phyloP scores from a whole-genome alignment of 148 eudicot genomes.

The Rhododendron mucronatum region DNA sequence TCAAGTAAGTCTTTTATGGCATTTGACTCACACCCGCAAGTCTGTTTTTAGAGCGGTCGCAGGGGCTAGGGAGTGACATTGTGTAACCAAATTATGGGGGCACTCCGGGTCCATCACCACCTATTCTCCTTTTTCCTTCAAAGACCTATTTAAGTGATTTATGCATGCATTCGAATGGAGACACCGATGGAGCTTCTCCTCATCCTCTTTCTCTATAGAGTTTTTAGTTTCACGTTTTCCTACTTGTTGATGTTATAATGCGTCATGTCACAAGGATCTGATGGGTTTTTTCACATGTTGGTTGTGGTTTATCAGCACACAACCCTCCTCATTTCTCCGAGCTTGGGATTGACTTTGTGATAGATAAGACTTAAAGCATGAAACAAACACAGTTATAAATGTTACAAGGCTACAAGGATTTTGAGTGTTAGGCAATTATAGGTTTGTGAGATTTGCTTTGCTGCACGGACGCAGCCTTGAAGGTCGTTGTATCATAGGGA shows the following conservation, averaged over 20 bases:
- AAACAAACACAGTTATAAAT: not conserved
- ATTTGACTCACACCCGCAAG: too few relatives aligned
- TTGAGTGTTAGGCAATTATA: not conserved
- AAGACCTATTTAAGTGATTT: not conserved
- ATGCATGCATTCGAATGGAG: not conserved
- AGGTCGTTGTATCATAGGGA: not conserved
- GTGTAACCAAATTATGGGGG: too few relatives aligned
- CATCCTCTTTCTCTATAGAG: not conserved
- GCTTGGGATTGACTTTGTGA: not conserved
- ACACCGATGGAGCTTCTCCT: not conserved
- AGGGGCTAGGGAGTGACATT: too few relatives aligned
- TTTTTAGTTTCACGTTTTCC: not conserved
- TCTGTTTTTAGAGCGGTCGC: too few relatives aligned
- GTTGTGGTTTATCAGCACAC: not conserved
- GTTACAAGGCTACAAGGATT: not conserved
- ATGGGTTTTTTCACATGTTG: not conserved
- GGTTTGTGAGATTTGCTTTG: not conserved
- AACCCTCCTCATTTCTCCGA: not conserved
- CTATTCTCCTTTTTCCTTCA: not conserved
- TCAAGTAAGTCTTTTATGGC: too few relatives aligned
- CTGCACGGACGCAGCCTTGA: not conserved
- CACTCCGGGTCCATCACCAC: not conserved
- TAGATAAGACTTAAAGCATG: not conserved
- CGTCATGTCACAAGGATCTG: not conserved
- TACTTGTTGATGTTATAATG: not conserved